Evolutionary conservation across 1,284 basidiomycete species (phyloP).

Genomic region (Cutaneotrichosporon sp.): DNA sequence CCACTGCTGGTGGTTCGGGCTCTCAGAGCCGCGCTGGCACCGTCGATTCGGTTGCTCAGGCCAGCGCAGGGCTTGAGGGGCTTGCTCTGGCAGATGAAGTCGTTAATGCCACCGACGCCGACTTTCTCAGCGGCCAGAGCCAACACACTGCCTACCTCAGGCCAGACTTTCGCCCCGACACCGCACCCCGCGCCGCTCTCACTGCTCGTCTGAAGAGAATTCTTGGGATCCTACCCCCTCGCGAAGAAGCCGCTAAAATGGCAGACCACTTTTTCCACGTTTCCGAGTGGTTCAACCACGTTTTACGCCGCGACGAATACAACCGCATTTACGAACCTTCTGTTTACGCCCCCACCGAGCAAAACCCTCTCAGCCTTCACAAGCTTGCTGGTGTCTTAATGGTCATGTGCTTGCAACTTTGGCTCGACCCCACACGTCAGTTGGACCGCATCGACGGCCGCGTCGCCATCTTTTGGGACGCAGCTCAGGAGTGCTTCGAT

Average conservation of each 20-base stretch:
- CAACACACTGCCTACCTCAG: background rate
- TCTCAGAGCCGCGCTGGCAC: too few species aligned
- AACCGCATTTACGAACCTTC: conserved; percentile 39
- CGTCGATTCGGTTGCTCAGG: background rate
- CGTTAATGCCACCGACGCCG: background rate
- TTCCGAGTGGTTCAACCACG: conserved; percentile 35
- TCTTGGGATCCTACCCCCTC: conserved; percentile 28
- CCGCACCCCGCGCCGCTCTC: background rate
- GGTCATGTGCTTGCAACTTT: conserved; percentile 36
- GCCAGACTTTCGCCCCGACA: background rate
- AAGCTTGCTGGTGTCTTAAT: conserved; percentile 44
- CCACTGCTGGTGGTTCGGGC: too few species aligned
- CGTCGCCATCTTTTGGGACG: conserved; percentile 38
- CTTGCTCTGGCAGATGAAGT: background rate
- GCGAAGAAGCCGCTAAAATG: conserved; percentile 25
- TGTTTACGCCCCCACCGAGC: conserved; percentile 33
- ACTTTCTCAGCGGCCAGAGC: background rate
- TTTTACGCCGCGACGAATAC: conserved; percentile 35
- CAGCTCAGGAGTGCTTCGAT: conserved; percentile 39
- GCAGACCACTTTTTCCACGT: conserved; percentile 31
- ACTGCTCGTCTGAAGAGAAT: conserved; percentile 31
- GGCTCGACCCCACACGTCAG: conserved; percentile 31
- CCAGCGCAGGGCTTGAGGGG: background rate
- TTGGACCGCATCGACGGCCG: conserved; percentile 22
- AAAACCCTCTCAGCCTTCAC: conserved; percentile 41